These are phyloP conservation scores for Biancaea sappan DNA, from an alignment of 306 rosid species.

Conservation along the genomic window DNA sequence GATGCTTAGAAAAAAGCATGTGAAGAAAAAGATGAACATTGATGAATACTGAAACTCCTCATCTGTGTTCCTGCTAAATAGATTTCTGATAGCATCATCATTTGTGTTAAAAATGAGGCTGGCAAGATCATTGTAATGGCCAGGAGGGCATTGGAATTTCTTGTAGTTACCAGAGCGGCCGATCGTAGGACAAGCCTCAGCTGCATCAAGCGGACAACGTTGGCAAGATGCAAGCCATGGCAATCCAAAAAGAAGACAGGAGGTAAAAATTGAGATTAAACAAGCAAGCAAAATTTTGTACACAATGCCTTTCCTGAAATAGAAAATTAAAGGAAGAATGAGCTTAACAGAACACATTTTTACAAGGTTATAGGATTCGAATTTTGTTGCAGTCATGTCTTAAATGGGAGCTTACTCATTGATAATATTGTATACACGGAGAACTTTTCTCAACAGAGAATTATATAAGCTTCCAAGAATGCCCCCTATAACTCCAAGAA, in stretches of 20 bases:
- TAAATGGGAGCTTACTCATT: slow-evolving; percentile 63
- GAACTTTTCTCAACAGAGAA: slow-evolving; percentile 66
- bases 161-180: slow-evolving; percentile 98
- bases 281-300: slow-evolving; percentile 76
- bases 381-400: slow-evolving; percentile 8
- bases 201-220: slow-evolving; percentile 73
- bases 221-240: slow-evolving; percentile 87
- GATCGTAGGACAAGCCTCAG: slow-evolving; percentile 88
- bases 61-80: slow-evolving; percentile 76
- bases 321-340: slow-evolving; percentile 28
- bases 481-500: slow-evolving; percentile 82
- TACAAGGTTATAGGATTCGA: slow-evolving; percentile 23
- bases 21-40: slow-evolving; percentile 60
- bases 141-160: slow-evolving; percentile 84
- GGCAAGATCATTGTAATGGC: slow-evolving; percentile 90
- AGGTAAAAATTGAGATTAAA: slow-evolving; percentile 74
- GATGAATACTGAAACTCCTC: slow-evolving; percentile 66
- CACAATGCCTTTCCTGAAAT: slow-evolving; percentile 70
- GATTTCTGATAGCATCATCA: slow-evolving; percentile 90
- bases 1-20: slow-evolving; percentile 66
- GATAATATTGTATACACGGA: slow-evolving; percentile 71
- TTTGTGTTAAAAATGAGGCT: slow-evolving; percentile 96
- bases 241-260: slow-evolving; percentile 89
- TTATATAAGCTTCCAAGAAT: slow-evolving; percentile 85
- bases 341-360: slow-evolving; percentile 27